Percentiles rank a stretch among this genome's conserved stretches.
Evolutionary conservation across 768 basidiomycete genomes (phyloP).

Genomic region (Agaricus blazei): DNA sequence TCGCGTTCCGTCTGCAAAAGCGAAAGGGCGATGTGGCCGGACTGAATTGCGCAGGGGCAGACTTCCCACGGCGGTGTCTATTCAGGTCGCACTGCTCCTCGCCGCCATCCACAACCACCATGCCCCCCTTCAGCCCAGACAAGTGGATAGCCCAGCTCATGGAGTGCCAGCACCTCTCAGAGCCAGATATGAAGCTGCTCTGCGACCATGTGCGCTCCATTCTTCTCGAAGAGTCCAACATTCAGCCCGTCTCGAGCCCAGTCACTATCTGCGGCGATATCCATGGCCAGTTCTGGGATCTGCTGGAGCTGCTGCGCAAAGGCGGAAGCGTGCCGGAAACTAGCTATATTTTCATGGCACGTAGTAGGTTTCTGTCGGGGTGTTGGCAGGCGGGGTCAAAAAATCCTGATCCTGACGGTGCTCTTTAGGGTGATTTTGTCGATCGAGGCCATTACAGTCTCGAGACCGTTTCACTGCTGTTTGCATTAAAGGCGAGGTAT

Average conservation of each 20-base stretch:
- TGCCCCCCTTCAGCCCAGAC: conserved; percentile 39
- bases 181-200: conserved; percentile 88
- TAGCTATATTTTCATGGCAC: conserved; percentile 95
- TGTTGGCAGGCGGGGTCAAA: conserved; percentile 14
- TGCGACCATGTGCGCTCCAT: conserved; percentile 87
- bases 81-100: background rate
- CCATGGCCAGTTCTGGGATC: conserved; percentile 97
- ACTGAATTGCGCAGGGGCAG: background rate
- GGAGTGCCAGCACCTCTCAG: conserved; percentile 82
- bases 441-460: conserved; percentile 95
- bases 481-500: conserved; percentile 87
- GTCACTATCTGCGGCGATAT: conserved; percentile 97
- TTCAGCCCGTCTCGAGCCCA: conserved; percentile 90
- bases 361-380: conserved; percentile 39
- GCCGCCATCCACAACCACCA: conserved; percentile 11
- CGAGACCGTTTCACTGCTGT: conserved; percentile 86
- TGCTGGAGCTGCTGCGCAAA: conserved; percentile 82
- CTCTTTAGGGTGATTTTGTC: conserved; percentile 87
- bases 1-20: background rate
- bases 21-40: background rate
- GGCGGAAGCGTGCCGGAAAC: conserved; percentile 83
- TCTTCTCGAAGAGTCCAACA: conserved; percentile 95
- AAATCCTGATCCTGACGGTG: conserved; percentile 18
- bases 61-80: background rate
- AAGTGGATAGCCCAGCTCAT: conserved; percentile 89